Evolutionary conservation across 257 asterid genomes (phyloP), one percentile per base, ranked within the genome.

Genomic region (Lantana camara): DNA sequence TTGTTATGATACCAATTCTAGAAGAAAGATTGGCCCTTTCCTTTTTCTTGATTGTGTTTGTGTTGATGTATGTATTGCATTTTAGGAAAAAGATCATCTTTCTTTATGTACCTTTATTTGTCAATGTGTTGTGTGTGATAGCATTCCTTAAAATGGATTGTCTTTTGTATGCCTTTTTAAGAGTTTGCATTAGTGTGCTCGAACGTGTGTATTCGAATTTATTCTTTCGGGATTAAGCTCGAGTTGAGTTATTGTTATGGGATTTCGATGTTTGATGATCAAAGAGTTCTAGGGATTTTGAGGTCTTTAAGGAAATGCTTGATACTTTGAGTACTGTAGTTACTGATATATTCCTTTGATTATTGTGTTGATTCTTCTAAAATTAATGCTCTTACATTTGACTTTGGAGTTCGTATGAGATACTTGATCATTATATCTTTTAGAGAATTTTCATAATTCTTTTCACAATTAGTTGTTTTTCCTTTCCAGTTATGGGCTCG

Each of bases 401-500:
- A 2, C 19, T 48, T 55, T 41, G 63, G 59, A 38, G n/a, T 55
- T 4, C 48, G 29, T 41, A 41, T 5, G 41, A 32, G 6, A 22
- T 64, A 24, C 54, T 10, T 32, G 44, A 49, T 63, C 48, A 9
- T 23, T 49, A 42, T 41, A n/a, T 23, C 22, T 32, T 9, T 47
- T 53, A 55, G 56, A 34, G 19, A 32, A 32, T 52, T 41, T 14
- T 44, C 21, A 16, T 67, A 20, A 49, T 12, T 19, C 21, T 66
- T 57, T 44, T 46, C 44, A 23, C 48, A 30, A 41, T 60, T 49
- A 22, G 44, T 73, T 49, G 29, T 50, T 64, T 24, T 72, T 62
- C 50, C 61, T 66, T 74, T 76, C 64, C 78, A 93, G 98, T 78
- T 93, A 90, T 75, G 85, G 77, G 30, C 75, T 85, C 75, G 96